Percentiles rank a stretch among this genome's conserved stretches.
These are phyloP conservation scores for Metschnikowia continentalis DNA, from an alignment of 805 yeast genomes.

Conservation along the genomic window DNA sequence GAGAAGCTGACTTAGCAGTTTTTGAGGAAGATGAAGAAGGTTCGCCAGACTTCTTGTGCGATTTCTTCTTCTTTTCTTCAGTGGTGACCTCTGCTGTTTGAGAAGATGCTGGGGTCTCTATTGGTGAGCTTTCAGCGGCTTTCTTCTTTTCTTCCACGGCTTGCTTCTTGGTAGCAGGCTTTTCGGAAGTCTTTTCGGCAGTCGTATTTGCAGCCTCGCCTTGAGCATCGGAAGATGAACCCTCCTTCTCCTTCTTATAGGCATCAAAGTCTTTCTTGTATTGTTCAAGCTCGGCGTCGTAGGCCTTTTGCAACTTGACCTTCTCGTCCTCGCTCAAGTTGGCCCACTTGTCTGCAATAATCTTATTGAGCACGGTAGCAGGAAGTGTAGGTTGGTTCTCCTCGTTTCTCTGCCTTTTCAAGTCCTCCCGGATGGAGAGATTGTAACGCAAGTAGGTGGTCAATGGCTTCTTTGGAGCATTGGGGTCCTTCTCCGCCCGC, in stretches of 20 bases:
- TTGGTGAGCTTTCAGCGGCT: neutral
- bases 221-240: neutral
- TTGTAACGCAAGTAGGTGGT: slow-evolving; percentile 80
- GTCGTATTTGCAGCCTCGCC: neutral
- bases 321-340: slow-evolving; percentile 65
- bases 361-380: slow-evolving; percentile 74
- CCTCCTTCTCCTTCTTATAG: slow-evolving; percentile 25
- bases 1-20: neutral
- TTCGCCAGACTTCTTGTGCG: slow-evolving; percentile 6
- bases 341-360: slow-evolving; percentile 78
- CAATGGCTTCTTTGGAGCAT: slow-evolving; percentile 92
- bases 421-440: slow-evolving; percentile 64
- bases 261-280: slow-evolving; percentile 32
- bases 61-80: slow-evolving; percentile 17
- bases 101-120: neutral
- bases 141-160: neutral
- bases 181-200: neutral
- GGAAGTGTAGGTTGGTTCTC: slow-evolving; percentile 58
- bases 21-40: neutral
- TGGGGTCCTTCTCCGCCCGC: slow-evolving; percentile 65
- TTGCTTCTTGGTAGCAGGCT: slow-evolving; percentile 3
- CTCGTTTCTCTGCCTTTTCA: slow-evolving; percentile 62
- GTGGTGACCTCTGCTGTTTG: neutral
- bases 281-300: slow-evolving; percentile 42
- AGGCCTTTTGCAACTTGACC: slow-evolving; percentile 61